Evolutionary conservation across 306 rosid species (phyloP).

Genomic region (Dalbergia cultrata): DNA sequence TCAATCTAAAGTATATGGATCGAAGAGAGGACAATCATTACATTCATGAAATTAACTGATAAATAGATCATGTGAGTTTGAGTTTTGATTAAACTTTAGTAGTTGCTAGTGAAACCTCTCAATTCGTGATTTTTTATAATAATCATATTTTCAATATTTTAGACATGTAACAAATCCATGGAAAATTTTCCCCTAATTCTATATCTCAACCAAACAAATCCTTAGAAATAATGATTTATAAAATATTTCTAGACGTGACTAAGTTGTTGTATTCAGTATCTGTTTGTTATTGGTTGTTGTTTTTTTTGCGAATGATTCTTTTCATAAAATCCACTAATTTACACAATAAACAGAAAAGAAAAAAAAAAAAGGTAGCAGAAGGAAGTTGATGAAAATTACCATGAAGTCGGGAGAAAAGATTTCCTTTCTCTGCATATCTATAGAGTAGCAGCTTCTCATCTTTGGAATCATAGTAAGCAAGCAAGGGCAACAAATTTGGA

Average conservation of each 20-base stretch:
- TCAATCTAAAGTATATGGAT: not conserved
- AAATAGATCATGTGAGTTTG: not conserved
- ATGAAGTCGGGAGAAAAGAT: slow-evolving; percentile 68
- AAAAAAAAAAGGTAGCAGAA: not conserved
- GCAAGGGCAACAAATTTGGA: slow-evolving; percentile 71
- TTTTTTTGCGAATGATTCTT: too few species aligned
- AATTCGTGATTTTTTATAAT: not conserved
- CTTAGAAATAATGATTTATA: not conserved
- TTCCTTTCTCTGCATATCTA: slow-evolving; percentile 67
- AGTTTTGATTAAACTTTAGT: not conserved
- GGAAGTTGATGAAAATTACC: slow-evolving; percentile 54
- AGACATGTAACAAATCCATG: too few species aligned
- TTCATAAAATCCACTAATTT: too few species aligned
- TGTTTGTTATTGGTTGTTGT: not conserved
- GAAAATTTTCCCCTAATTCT: too few species aligned
- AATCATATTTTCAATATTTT: not conserved
- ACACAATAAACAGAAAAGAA: too few species aligned
- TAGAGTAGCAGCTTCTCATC: slow-evolving; percentile 77
- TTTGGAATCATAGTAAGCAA: slow-evolving; percentile 68
- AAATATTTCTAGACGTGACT: slow-evolving; percentile 7
- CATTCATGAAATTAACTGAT: too few species aligned
- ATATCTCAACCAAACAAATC: too few species aligned
- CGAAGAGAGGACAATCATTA: too few species aligned
- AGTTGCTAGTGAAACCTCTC: not conserved
- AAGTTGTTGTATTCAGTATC: slow-evolving; percentile 12